Evolutionary conservation across 805 yeast species (phyloP), one percentile per base, ranked within the genome.

Genomic region (Saccharomycopsis fodiens): DNA sequence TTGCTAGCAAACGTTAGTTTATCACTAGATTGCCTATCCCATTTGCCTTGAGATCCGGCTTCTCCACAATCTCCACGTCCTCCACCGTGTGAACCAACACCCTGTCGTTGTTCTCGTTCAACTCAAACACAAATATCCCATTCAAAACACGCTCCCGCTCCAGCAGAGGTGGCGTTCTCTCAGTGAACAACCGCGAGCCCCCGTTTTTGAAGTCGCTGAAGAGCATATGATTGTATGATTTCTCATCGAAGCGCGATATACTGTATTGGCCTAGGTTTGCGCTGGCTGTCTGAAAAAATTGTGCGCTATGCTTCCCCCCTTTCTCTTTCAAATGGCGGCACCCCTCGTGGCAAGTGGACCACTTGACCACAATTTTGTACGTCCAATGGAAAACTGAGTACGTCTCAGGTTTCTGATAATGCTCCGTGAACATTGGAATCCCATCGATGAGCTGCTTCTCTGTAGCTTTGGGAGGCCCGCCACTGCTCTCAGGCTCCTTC

Each of bases 91-190:
- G 85, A 3, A 78, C 85, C 4, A 67, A 39, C 29, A 83, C 74
- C 49, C 66, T 58, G 47, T 74, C 70, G 56, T 79, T 78, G n/a
- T 65, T 63, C 20, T 69, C 69, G 54, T 71, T 76, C 47, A 83
- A 65, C 55, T 82, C 89, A 56, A 82, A 82, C 5, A 80, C 68
- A 55, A 82, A 82, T 2, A 78, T 59, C 1, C 89, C 91, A 30
- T 62, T 55, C 17, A 23, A 16, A 6, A 25, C 35, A 3, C 17
- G 12, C 19, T 31, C 29, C 10, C 20, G 13, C 21, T 29, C 22
- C 20, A 15, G 29, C 16, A 10, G 12, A n/a, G 35, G 25, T 15
- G 17, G 12, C 16, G 29, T 30, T 20, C 34, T n/a, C 27, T 47
- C 52, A 13, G 38, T 32, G n/a, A 38, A 42, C 21, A 40, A n/a